A percentile compares a stretch with the other conserved stretches of the same genome.
These are phyloP conservation scores for Priceomyces castillae DNA, from an alignment of 805 yeast species.

Conservation along the genomic window DNA sequence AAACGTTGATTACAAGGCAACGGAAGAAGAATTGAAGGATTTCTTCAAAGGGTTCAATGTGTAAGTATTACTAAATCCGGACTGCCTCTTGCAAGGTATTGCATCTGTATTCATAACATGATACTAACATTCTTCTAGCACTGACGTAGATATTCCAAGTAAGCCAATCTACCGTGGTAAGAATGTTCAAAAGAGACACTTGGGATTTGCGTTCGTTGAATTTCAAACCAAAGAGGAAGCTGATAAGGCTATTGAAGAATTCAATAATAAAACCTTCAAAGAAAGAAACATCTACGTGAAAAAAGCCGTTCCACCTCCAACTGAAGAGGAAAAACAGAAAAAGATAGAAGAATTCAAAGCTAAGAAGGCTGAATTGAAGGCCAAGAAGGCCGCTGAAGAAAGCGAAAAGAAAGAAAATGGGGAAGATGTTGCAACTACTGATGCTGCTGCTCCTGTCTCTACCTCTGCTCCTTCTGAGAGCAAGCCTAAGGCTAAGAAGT, in stretches of 20 bases:
- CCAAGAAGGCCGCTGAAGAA: conserved; percentile 17
- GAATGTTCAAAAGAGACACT: conserved; percentile 41
- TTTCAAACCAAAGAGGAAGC: conserved; percentile 45
- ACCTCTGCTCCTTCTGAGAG: neutral
- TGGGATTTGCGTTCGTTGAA: conserved; percentile 61
- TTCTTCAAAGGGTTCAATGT: conserved; percentile 49
- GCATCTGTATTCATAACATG: neutral
- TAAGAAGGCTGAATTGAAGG: conserved; percentile 18
- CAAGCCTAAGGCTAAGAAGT: conserved; percentile 2
- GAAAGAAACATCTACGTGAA: conserved; percentile 49
- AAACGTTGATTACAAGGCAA: conserved; percentile 41
- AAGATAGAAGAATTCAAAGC: conserved; percentile 34
- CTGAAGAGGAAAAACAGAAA: conserved; percentile 42
- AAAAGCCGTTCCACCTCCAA: conserved; percentile 52
- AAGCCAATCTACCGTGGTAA: conserved; percentile 36
- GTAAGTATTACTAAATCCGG: conserved; percentile 16
- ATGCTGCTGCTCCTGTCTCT: too few relatives aligned
- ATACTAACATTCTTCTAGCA: conserved; percentile 22
- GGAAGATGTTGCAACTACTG: neutral
- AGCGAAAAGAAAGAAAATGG: conserved; percentile 2
- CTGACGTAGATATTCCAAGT: conserved; percentile 50
- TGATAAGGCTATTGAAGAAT: conserved; percentile 42
- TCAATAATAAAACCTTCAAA: conserved; percentile 43
- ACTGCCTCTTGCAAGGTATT: too few relatives aligned
- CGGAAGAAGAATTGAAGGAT: conserved; percentile 43